phyloP scores from a whole-genome alignment of 2,329 filamentous ascomycete genomes.

The Myriosclerotinia duriaeana region DNA sequence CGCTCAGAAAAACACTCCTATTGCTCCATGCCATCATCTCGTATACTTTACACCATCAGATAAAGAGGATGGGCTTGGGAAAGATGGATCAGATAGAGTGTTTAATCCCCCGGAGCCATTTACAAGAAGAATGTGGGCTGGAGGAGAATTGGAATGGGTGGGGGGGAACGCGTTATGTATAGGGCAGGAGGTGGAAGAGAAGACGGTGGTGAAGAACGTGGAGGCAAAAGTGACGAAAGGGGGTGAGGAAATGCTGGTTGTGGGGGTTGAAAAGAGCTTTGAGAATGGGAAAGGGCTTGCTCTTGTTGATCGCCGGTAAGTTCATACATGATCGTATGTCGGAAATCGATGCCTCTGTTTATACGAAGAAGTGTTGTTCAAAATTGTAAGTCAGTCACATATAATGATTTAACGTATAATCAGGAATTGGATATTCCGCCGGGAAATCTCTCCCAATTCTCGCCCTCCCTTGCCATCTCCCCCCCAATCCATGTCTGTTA shows the following conservation, averaged over 20 bases:
- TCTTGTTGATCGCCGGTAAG: conserved; percentile 54
- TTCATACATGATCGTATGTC: not conserved
- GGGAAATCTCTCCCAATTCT: conserved; percentile 29
- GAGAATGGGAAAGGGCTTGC: conserved; percentile 51
- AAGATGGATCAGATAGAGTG: conserved; percentile 59
- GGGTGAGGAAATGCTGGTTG: conserved; percentile 62
- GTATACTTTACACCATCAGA: conserved; percentile 62
- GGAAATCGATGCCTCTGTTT: not conserved
- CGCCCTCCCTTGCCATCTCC: conserved; percentile 32
- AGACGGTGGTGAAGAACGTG: conserved; percentile 54
- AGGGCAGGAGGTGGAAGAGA: conserved; percentile 57
- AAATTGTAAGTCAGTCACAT: not conserved
- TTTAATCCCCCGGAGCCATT: conserved; percentile 62
- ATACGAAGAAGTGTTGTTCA: not conserved
- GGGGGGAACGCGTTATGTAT: conserved; percentile 48
- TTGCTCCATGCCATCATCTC: conserved; percentile 54
- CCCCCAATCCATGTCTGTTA: conserved; percentile 20
- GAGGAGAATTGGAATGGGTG: conserved; percentile 57
- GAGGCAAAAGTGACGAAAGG: conserved; percentile 54
- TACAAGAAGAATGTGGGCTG: conserved; percentile 67
- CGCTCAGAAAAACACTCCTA: conserved; percentile 23
- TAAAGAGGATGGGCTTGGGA: conserved; percentile 54
- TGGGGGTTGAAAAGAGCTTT: conserved; percentile 62
- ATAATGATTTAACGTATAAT: not conserved
- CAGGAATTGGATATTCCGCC: conserved; percentile 40